Base-by-base conservation (phyloP, 2,329 filamentous ascomycete genomes). In the Plenodomus tracheiphilus region DNA sequence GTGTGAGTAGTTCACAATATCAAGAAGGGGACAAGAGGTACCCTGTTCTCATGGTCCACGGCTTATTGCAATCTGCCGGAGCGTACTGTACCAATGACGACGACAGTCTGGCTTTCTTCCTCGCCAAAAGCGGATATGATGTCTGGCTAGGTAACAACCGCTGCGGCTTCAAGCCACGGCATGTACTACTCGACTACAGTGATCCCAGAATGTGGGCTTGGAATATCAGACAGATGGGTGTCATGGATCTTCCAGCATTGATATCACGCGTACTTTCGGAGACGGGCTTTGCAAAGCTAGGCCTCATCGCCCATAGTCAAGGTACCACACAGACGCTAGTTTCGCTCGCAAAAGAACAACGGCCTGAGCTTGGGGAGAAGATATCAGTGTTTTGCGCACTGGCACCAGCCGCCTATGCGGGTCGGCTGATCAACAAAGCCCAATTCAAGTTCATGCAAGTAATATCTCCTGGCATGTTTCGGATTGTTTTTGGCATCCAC, bases 201-300 rank as follows among this genome's bases (percentile, higher is more conserved):
- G 93, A 97, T 65, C 92, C 93, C 1, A 83, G 91, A 22, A 95
- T 97, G 89, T 97, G 93, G 93, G 85, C 86, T 35, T 97, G 93
- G 93, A 53, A 96, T 58, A 95, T 97, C 46, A 84, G 89, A 0
- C 90, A 96, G 65, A 95, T 97, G 88, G 93, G 91, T 3, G 86
- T 92, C 1, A 84, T 95, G 66, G 93, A 97, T 67, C 80, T 97
- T 2, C 82, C 92, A 0, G 91, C 92, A 0, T 79, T 97, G 28
- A 82, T 88, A 1, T 89, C 87, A 0, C 85, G 89, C 5, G 89
- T 97, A 1, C 79, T 96, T 2, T 81, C 80, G 34, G 88, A 95
- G 73, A 97, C 92, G 0, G 86, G 88, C 0, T 96, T 95, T 63
- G 77, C 83, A 15, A 94, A 93, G 69, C 78, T 96, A 4, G 92